Conservation (phyloP, 2,329 filamentous ascomycete species). For the Colletotrichum paranaense region DNA sequence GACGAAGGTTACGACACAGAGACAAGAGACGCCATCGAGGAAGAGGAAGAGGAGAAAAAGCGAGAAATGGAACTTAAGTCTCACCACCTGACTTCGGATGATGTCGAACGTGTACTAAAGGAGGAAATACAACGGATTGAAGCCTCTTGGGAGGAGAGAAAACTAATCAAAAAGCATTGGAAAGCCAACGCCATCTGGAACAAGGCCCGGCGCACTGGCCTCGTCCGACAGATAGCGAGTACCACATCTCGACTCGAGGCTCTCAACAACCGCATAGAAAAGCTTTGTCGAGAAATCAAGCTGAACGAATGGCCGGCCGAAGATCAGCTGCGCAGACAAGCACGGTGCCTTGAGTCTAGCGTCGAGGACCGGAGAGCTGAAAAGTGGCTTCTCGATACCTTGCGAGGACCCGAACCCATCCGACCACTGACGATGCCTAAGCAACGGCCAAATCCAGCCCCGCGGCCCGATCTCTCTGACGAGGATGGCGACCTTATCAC, state of each 20-base stretch:
- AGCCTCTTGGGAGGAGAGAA: conserved; percentile 67
- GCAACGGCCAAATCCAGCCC: conserved; percentile 42
- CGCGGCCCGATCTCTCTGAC: conserved; percentile 36
- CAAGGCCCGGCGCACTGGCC: conserved; percentile 56
- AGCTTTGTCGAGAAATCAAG: conserved; percentile 64
- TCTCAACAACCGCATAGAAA: conserved; percentile 65
- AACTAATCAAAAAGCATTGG: conserved; percentile 64
- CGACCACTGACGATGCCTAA: conserved; percentile 44
- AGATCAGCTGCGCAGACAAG: conserved; percentile 64
- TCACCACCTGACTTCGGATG: conserved; percentile 52
- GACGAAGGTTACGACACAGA: conserved; percentile 67
- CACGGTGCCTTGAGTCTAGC: conserved; percentile 70
- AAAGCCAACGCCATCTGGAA: conserved; percentile 74
- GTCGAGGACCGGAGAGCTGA: conserved; percentile 70
- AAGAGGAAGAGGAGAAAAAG: conserved; percentile 56
- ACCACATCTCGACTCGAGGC: conserved; percentile 55
- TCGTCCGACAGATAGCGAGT: conserved; percentile 54
- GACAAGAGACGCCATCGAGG: conserved; percentile 71
- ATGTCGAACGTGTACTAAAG: conserved; percentile 65
- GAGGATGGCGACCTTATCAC: conserved; percentile 63
- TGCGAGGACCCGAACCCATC: conserved; percentile 56
- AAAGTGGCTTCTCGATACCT: conserved; percentile 60
- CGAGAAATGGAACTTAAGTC: conserved; percentile 35
- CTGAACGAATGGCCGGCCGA: conserved; percentile 63
- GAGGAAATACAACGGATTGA: conserved; percentile 62